These are phyloP conservation scores for Phaeomoniella chlamydospora DNA, from an alignment of 2,329 filamentous ascomycete genomes.

Conservation along the genomic window DNA sequence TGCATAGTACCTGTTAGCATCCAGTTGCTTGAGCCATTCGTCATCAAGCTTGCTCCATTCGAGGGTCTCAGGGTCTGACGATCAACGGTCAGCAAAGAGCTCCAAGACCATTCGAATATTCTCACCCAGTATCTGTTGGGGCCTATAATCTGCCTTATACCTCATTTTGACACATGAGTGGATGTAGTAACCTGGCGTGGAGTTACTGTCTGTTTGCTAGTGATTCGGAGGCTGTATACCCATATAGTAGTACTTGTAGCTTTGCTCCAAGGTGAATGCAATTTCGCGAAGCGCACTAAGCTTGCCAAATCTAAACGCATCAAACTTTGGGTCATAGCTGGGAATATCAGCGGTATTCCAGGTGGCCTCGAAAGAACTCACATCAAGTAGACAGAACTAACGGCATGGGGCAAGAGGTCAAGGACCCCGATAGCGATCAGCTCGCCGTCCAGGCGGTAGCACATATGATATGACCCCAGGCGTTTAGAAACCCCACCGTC, in stretches of 20 bases:
- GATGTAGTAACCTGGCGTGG: slow-evolving; percentile 41
- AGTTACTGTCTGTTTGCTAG: not conserved
- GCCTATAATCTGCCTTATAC: slow-evolving; percentile 32
- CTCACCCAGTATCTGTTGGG: slow-evolving; percentile 33
- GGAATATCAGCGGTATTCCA: not conserved
- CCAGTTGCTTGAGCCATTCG: slow-evolving; percentile 23
- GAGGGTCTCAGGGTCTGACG: slow-evolving; percentile 28
- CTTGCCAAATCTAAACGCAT: slow-evolving; percentile 48
- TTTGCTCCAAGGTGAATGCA: slow-evolving; percentile 36
- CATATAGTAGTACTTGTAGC: slow-evolving; percentile 52
- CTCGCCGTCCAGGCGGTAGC: slow-evolving; percentile 33
- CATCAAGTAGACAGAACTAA: slow-evolving; percentile 37
- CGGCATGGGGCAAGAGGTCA: slow-evolving; percentile 29
- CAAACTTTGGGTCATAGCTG: slow-evolving; percentile 46
- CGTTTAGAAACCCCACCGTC: slow-evolving; percentile 23
- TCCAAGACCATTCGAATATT: not conserved
- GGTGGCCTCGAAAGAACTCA: no score
- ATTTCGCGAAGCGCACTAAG: slow-evolving; percentile 47
- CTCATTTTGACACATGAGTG: slow-evolving; percentile 39
- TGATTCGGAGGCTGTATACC: slow-evolving; percentile 23
- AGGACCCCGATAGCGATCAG: slow-evolving; percentile 33
- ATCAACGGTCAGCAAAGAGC: not conserved
- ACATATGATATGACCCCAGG: slow-evolving; percentile 34
- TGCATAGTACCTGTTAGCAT: slow-evolving; percentile 10
- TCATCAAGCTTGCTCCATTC: slow-evolving; percentile 29